Percentiles rank a stretch among this genome's conserved stretches.
phyloP scores from a whole-genome alignment of 225 moss, liverwort and hornwort species.

The Pseudoscleropodium purum region DNA sequence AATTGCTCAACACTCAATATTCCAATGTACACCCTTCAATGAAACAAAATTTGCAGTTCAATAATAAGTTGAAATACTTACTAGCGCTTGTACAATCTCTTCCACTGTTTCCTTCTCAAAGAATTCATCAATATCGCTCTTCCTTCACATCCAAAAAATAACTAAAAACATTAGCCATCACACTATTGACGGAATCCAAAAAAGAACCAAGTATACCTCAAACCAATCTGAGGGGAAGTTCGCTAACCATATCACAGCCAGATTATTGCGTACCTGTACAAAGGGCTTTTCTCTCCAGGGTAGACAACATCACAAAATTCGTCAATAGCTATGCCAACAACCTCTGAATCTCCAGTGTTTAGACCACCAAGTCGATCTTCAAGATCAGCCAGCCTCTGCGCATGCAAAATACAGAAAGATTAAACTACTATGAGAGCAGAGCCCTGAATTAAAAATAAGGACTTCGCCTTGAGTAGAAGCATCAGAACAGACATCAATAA shows the following conservation, averaged over 20 bases:
- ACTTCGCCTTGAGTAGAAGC: neutral
- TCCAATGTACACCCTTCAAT: neutral
- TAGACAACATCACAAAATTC: conserved; percentile 98
- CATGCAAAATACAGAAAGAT: neutral
- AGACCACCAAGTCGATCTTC: conserved; percentile 88
- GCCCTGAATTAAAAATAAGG: neutral
- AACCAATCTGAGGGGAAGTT: neutral
- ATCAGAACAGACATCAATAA: neutral
- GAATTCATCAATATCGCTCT: conserved; percentile 64
- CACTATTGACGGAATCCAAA: neutral
- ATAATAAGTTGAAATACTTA: conserved; percentile 19
- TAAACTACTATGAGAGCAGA: neutral
- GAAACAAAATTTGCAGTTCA: neutral
- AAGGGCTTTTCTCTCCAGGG: conserved; percentile 74
- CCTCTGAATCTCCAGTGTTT: conserved; percentile 68
- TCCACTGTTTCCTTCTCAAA: conserved; percentile 81
- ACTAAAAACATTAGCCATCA: neutral
- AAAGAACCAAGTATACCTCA: neutral
- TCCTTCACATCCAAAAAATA: conserved; percentile 39
- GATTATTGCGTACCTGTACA: conserved; percentile 46
- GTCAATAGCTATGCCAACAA: conserved; percentile 80
- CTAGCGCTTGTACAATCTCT: conserved; percentile 69
- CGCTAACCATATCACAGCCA: neutral
- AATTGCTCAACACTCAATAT: neutral
- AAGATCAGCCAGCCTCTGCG: conserved; percentile 66